Evolutionary conservation across 192 early-diverging fungal genomes (phyloP).

Genomic region (Funneliformis geosporum): DNA sequence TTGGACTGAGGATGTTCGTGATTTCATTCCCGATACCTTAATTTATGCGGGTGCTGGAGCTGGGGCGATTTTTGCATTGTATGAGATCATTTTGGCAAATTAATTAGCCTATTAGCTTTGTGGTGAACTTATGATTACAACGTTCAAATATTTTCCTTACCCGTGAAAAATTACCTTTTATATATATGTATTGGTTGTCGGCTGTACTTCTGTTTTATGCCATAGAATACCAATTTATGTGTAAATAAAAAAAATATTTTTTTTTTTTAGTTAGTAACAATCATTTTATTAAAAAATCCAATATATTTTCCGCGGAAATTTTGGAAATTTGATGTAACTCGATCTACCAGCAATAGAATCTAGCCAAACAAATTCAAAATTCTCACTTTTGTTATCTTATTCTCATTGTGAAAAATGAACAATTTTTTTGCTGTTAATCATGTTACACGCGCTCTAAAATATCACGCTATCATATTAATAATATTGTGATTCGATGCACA

Average conservation of each 20-base stretch:
- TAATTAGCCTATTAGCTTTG: background rate
- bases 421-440: no score
- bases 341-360: no score
- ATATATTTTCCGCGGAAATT: no score
- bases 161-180: background rate
- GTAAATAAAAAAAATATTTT: background rate
- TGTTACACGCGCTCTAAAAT: no score
- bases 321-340: no score
- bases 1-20: slow-evolving; percentile 27
- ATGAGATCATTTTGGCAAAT: slow-evolving; percentile 11
- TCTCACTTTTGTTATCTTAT: no score
- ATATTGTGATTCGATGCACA: no score
- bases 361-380: no score
- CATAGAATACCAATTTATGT: background rate
- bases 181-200: background rate
- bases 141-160: no score
- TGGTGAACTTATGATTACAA: no score
- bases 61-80: slow-evolving; percentile 18
- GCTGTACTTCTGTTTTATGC: background rate
- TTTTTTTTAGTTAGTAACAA: background rate
- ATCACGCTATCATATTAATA: no score
- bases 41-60: slow-evolving; percentile 28
- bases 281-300: background rate
- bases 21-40: slow-evolving; percentile 23
- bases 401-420: no score